Base-by-base conservation (phyloP, 805 yeast species). In the Candida verbasci region DNA sequence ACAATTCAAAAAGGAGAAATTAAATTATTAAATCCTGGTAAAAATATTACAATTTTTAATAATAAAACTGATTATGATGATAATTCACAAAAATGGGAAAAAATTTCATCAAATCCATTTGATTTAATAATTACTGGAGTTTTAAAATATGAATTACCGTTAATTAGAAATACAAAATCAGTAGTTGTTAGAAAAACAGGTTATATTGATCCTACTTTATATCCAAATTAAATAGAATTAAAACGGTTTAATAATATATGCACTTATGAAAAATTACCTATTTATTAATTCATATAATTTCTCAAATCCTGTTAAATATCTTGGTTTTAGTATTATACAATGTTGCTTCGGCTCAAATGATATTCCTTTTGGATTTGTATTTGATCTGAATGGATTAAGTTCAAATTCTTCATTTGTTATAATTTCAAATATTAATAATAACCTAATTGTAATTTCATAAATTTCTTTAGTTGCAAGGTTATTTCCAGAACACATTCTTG, bases 51-150 rank as follows among this genome's bases (percentile, higher is more conserved):
- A 3, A 15, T 35, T 10, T 29, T 18, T 18, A 15, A 15, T 4
- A 27, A 32, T 11, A 21, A 20, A 8, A 15, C 29, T 3, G 39
- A 34, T 17, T 3, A 7, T 7, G 40, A 37, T 21, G 72, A 67
- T 42, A 67, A 67, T 37, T 58, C 68, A 2, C 58, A 72, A 37
- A 79, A 79, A 50, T 89, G 97, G 97, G 74, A 76, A 35, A 65
- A 68, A 9, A 76, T 91, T 9, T 78, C 82, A 9, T 74, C 77
- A 42, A 76, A 85, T 52, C 95, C 95, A 9, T 91, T 89, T 56
- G 96, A 87, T 42, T 64, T 91, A 46, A 83, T 87, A 15, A 70
- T 91, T 3, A 68, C 95, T 34, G 97, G 97, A 1, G 78, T 81
- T 16, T 70, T 91, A 53, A 78, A 76, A 50, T 91, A 91, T 58